Evolutionary conservation across 2,329 filamentous ascomycete species (phyloP), one percentile per base, ranked within the genome.

Genomic region (Dryadomyces quercus-mongolicae): DNA sequence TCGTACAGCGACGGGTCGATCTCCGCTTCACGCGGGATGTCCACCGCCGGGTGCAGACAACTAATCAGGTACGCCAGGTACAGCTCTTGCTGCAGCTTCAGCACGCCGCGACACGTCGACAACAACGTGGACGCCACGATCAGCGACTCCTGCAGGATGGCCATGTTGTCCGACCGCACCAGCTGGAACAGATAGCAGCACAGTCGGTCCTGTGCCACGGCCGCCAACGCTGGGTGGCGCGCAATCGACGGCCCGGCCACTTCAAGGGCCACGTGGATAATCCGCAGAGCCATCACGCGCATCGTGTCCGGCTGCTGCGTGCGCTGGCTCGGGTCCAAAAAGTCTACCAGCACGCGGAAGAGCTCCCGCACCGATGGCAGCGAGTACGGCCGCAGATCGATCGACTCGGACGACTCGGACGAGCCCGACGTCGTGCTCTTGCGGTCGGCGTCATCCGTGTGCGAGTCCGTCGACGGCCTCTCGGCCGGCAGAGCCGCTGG

Each of bases 161-260:
- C 85, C 80, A 97, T 93, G 63, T 95, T 97, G 62, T 98, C 94
- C 6, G 91, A 96, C 56, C 92, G 81, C 44, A 97, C 91, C 31
- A 98, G 80, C 70, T 98, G 94, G 72, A 98, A 98, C 10, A 98
- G 76, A 67, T 95, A 89, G 58, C 88, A 86, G 66, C 94, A 98
- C 22, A 98, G 74, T 22, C 90, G 88, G 67, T 98, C 92, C 67
- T 95, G 90, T 0, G 93, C 93, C 54, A 98, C 79, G 5, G 80
- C 82, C 12, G 92, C 91, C 52, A 98, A 73, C 55, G 86, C 88
- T 6, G 92, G 91, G 66, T 98, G 93, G 59, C 87, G 86, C 50
- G 91, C 88, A 65, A 98, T 96, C 8, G 91, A 95, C 4, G 93
- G 92, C 0, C 93, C 93, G 1, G 93, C 90, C 55, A 98, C 92